Base-by-base conservation (phyloP, 208 protist species). In the Wallacemonas rigidus region DNA sequence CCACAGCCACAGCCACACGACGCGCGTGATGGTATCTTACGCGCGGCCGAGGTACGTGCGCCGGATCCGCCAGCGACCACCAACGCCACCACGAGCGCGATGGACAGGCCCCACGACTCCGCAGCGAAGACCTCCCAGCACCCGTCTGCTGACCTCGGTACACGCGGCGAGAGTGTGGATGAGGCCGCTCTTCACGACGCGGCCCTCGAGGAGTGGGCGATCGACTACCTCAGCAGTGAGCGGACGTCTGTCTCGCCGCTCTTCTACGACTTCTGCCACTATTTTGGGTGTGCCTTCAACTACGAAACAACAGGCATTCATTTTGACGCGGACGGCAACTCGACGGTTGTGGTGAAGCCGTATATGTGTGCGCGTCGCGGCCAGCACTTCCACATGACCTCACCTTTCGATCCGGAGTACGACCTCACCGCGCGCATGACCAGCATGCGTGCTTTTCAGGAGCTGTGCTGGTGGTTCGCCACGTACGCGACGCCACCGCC, bases 391-490 rank as follows among this genome's bases (percentile, higher is more conserved):
- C 89, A 87, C 67, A 79, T 96, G 72, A 96, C 91, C 48, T 93
- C 88, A 2, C 91, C 91, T 2, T 94, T 96, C 68, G 91, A 96
- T 51, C 80, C 80, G 3, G 81, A 94, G 76, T 92, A 92, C 75
- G 91, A 96, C 71, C 67, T 96, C 14, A 94, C 91, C 6, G 87
- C 88, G 11, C 80, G 83, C 61, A 96, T 96, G 91, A 81, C 84
- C 2, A 77, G 83, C 67, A 94, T 90, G 77, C 86, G 85, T 45
- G 88, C 86, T 47, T 90, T 94, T 38, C 91, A 94, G 75, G 86
- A 83, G 76, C 54, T 93, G 54, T 94, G 91, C 72, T 82, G 83
- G 71, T 89, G 81, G 82, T 90, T 94, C 64, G 77, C 84, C 8
- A 79, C 79, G 44, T 73, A 85, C 71, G 80, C 80, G 4, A 74